Conservation (phyloP, 495 filamentous ascomycete genomes). For the Penicillium roqueforti region DNA sequence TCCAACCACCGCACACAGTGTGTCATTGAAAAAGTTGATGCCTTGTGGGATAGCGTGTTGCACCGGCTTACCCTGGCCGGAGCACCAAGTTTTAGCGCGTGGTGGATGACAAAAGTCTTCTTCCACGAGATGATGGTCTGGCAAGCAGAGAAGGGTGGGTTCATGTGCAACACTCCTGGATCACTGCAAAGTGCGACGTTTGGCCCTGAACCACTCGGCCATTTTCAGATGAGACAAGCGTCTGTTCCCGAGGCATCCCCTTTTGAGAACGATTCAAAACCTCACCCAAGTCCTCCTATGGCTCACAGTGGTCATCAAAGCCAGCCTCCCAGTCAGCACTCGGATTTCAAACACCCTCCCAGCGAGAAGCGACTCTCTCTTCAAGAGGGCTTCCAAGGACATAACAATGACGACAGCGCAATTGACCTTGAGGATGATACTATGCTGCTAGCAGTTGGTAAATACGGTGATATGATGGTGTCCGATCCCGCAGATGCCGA, state of each 20-base stretch:
- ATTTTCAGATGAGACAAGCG: slow-evolving; percentile 24
- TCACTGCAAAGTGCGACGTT: slow-evolving; percentile 41
- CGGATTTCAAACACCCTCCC: slow-evolving; percentile 18
- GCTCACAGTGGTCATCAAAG: slow-evolving; percentile 12
- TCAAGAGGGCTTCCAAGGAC: slow-evolving; percentile 33
- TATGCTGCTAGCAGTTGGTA: slow-evolving; percentile 45
- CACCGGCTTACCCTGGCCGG: slow-evolving; percentile 64
- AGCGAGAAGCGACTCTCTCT: slow-evolving; percentile 23
- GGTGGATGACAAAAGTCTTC: slow-evolving; percentile 98
- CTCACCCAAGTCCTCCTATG: slow-evolving; percentile 7
- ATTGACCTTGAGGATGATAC: slow-evolving; percentile 47
- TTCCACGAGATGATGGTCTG: slow-evolving; percentile 94
- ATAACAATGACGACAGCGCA: slow-evolving; percentile 46
- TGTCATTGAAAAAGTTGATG: slow-evolving; percentile 43
- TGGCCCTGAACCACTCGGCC: slow-evolving; percentile 27
- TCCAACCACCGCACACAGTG: slow-evolving; percentile 62
- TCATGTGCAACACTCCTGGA: slow-evolving; percentile 61
- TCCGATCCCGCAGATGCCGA: slow-evolving; percentile 48
- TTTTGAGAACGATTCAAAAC: slow-evolving; percentile 12
- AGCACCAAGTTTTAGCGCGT: slow-evolving; percentile 83
- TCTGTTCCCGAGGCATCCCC: slow-evolving; percentile 8
- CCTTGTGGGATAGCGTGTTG: slow-evolving; percentile 44
- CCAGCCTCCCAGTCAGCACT: slow-evolving; percentile 15
- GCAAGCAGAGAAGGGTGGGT: slow-evolving; percentile 88
- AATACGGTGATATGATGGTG: slow-evolving; percentile 49